Conservation (phyloP, 1,139 yeast genomes). For the Taphrina pruni region DNA sequence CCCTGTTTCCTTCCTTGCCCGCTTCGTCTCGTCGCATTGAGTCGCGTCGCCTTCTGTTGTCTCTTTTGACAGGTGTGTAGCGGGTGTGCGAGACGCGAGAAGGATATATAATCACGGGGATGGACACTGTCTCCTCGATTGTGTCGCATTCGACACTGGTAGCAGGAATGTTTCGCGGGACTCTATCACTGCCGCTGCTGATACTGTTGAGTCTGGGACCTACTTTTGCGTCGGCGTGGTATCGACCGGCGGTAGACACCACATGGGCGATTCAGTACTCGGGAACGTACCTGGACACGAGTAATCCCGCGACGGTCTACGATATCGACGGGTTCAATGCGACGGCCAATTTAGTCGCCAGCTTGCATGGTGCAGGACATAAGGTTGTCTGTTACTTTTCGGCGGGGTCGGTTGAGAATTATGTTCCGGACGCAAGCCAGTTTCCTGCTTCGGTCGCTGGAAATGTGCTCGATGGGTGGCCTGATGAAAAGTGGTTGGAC, state of each 20-base stretch:
- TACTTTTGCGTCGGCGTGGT: conserved; percentile 10
- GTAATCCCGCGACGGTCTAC: conserved; percentile 43
- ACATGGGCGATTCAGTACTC: conserved; percentile 16
- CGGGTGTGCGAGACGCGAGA: too few species aligned
- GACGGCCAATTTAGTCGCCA: conserved; percentile 27
- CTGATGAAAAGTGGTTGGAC: conserved; percentile 46
- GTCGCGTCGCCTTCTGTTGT: too few species aligned
- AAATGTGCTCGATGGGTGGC: conserved; percentile 45
- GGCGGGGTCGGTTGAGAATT: conserved; percentile 46
- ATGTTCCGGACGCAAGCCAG: conserved; percentile 44
- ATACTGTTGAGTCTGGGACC: background rate
- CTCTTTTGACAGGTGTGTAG: too few species aligned
- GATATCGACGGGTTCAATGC: conserved; percentile 46
- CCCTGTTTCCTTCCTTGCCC: background rate
- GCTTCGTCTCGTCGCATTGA: background rate
- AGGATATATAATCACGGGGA: too few species aligned
- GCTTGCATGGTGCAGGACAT: conserved; percentile 42
- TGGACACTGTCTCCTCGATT: too few species aligned
- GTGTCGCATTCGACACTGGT: too few species aligned
- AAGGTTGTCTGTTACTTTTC: conserved; percentile 46
- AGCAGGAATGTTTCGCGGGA: too few species aligned
- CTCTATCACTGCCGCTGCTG: too few species aligned
- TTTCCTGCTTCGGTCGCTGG: conserved; percentile 44
- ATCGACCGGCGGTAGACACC: conserved; percentile 16
- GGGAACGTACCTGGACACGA: conserved; percentile 29